Evolutionary conservation across 2,329 filamentous ascomycete species (phyloP).

Genomic region (Fusarium poae): DNA sequence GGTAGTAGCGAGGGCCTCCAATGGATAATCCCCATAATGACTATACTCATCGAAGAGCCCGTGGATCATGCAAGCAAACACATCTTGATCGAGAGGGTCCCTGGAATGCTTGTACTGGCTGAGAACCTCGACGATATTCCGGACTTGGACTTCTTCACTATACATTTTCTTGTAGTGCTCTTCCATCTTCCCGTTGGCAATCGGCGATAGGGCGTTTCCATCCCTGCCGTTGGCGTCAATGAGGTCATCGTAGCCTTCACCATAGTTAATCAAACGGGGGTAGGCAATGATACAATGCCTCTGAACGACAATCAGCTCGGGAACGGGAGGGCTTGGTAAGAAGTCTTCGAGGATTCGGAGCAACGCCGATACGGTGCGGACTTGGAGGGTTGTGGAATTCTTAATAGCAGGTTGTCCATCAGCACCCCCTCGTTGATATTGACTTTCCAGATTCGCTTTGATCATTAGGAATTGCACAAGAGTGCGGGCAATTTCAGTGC

Average conservation of each 20-base stretch:
- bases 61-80: conserved; percentile 99
- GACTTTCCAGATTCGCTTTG: conserved; percentile 84
- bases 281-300: conserved; percentile 92
- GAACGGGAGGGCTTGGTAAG: conserved; percentile 67
- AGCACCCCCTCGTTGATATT: conserved; percentile 75
- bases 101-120: conserved; percentile 89
- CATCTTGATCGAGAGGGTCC: conserved; percentile 87
- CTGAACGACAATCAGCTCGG: conserved; percentile 84
- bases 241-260: conserved; percentile 90
- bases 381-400: conserved; percentile 80
- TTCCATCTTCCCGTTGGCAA: conserved; percentile 92
- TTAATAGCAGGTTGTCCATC: conserved; percentile 68
- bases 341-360: conserved; percentile 83
- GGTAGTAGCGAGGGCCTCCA: conserved; percentile 95
- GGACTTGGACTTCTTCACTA: conserved; percentile 86
- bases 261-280: conserved; percentile 95
- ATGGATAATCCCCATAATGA: conserved; percentile 93
- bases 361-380: conserved; percentile 86
- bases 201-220: conserved; percentile 82
- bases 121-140: conserved; percentile 86
- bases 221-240: conserved; percentile 86
- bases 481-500: conserved; percentile 75
- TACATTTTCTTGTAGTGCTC: conserved; percentile 99
- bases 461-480: conserved; percentile 85
- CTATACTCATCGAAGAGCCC: conserved; percentile 97